These are phyloP conservation scores for Pichia membranifaciens DNA, from an alignment of 805 yeast genomes.

Conservation along the genomic window DNA sequence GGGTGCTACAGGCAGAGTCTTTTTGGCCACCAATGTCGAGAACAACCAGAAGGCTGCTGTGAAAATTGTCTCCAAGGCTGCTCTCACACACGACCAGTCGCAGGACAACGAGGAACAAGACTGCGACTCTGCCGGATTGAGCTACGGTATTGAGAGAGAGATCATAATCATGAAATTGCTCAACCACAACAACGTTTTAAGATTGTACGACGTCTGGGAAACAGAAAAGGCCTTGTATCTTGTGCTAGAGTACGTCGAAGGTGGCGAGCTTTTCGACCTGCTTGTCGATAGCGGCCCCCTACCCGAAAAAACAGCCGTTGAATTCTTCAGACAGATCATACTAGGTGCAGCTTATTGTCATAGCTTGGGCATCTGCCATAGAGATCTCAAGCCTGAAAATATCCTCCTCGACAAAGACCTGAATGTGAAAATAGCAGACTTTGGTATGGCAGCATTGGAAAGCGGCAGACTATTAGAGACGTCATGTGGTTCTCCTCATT, in stretches of 20 bases:
- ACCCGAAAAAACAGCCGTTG: slow-evolving; percentile 84
- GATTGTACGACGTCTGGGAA: slow-evolving; percentile 83
- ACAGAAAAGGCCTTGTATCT: slow-evolving; percentile 76
- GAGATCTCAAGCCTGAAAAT: slow-evolving; percentile 79
- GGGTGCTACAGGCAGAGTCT: slow-evolving; percentile 94
- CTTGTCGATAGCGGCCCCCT: slow-evolving; percentile 83
- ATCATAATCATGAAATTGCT: slow-evolving; percentile 79
- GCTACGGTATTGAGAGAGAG: slow-evolving; percentile 83
- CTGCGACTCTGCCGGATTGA: slow-evolving; percentile 51
- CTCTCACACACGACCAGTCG: slow-evolving; percentile 32
- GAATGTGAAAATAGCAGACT: slow-evolving; percentile 94
- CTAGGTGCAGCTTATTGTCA: slow-evolving; percentile 64
- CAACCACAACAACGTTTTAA: slow-evolving; percentile 72
- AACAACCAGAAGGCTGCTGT: slow-evolving; percentile 93
- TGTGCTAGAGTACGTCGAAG: slow-evolving; percentile 92
- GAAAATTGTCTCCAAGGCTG: slow-evolving; percentile 86
- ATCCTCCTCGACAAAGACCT: slow-evolving; percentile 71
- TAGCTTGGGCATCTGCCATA: slow-evolving; percentile 63
- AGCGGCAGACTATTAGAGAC: slow-evolving; percentile 77
- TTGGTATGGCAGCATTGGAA: slow-evolving; percentile 98
- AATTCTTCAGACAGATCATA: slow-evolving; percentile 71
- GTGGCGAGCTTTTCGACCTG: slow-evolving; percentile 93
- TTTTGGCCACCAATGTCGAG: slow-evolving; percentile 79
- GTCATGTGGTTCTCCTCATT: slow-evolving; percentile 97
- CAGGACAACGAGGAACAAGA: slow-evolving; percentile 31